A percentile compares a stretch with the other conserved stretches of the same genome.
Conservation (phyloP, 1,284 basidiomycete species). For the Xanthoconium separans region DNA sequence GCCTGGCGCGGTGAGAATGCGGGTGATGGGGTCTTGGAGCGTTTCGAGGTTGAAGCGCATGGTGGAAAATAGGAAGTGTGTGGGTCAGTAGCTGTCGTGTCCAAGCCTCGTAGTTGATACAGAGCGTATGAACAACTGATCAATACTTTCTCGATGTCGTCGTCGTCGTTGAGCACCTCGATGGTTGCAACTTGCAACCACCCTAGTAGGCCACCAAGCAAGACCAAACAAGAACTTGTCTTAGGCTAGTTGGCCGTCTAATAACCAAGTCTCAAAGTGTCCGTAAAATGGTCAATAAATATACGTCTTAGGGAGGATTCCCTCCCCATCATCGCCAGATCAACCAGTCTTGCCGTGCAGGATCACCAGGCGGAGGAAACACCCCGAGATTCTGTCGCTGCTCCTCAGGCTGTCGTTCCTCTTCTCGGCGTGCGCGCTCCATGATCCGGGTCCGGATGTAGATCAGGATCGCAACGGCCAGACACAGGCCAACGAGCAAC, state of each 20-base stretch:
- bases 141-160: conserved; percentile 3
- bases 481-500: conserved; percentile 62
- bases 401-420: conserved; percentile 28
- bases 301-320: not conserved
- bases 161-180: conserved; percentile 13
- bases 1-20: conserved; percentile 67
- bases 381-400: conserved; percentile 38
- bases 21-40: conserved; percentile 59
- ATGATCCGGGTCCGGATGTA: conserved; percentile 72
- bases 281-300: conserved; percentile 2
- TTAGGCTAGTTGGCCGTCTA: too few species aligned
- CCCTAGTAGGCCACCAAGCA: conserved; percentile 20
- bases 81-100: not conserved
- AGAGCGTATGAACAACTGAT: not conserved
- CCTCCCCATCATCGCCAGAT: conserved; percentile 40
- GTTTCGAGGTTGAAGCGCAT: conserved; percentile 42
- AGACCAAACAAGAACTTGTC: conserved; percentile 22
- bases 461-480: conserved; percentile 64
- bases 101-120: not conserved
- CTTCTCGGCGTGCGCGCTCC: conserved; percentile 61
- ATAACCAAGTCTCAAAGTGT: not conserved
- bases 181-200: conserved; percentile 2
- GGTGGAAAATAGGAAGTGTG: not conserved
- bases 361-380: conserved; percentile 64
- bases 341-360: conserved; percentile 65